phyloP scores from a whole-genome alignment of 192 early-diverging fungal genomes.

The Linnemannia schmuckeri region DNA sequence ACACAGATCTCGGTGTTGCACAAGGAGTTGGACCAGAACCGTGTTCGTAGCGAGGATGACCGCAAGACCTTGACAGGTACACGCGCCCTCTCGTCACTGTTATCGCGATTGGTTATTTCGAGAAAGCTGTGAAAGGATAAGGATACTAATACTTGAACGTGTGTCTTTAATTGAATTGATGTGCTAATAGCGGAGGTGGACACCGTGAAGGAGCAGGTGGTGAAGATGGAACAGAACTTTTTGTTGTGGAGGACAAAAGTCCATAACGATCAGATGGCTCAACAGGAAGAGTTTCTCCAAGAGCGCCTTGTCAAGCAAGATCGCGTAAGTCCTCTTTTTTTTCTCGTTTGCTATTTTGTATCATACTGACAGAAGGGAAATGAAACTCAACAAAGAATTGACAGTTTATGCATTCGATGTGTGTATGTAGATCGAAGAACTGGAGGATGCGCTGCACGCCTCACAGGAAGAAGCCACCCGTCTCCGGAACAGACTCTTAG shows the following conservation, averaged over 20 bases:
- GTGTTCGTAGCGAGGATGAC: background rate
- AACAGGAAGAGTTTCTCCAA: constrained; percentile 33
- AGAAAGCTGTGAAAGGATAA: background rate
- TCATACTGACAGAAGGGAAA: background rate
- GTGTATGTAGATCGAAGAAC: constrained; percentile 34
- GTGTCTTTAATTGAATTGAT: background rate
- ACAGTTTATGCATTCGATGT: background rate
- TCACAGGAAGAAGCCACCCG: constrained; percentile 43
- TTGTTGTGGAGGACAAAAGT: constrained; percentile 47
- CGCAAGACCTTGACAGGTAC: constrained; percentile 34
- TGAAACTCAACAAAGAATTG: background rate
- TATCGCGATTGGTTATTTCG: background rate
- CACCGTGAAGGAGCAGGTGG: constrained; percentile 29
- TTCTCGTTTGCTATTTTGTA: background rate
- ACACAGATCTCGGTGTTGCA: constrained; percentile 20
- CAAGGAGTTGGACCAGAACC: constrained; percentile 34
- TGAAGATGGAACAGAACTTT: constrained; percentile 47
- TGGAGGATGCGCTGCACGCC: constrained; percentile 20
- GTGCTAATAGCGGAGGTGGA: constrained; percentile 28
- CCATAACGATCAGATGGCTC: constrained; percentile 34
- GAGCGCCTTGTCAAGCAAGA: constrained; percentile 40
- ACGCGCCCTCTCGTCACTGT: background rate
- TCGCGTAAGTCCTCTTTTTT: constrained; percentile 18
- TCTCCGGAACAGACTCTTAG: constrained; percentile 28
- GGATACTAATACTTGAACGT: background rate